Base-by-base conservation (phyloP, 441 rosid species). In the Erysimum cheiri region DNA sequence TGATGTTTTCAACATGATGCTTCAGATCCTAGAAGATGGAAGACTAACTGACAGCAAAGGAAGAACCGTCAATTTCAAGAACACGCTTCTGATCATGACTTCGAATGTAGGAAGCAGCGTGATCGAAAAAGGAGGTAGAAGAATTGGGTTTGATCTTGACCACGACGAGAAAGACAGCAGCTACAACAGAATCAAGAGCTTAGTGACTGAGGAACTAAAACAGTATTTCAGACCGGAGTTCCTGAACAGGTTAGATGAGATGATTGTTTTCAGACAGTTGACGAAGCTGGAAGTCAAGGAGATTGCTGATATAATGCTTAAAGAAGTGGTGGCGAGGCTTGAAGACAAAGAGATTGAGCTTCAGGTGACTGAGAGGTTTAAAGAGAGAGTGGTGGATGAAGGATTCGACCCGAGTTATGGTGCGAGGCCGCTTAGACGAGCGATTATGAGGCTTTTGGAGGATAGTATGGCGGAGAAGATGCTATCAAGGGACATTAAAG, bases 381-480 rank as follows among this genome's bases (percentile, higher is more conserved):
- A 82, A 61, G 97, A 92, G 52, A 80, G 92, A 80, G 97, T 95
- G 54, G 99, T 92, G 0, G 91, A 92, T 1, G 99, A 95, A 83
- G 99, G 99, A 8, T 95, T 89, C 32, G 87, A 92, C 65, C 99
- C 98, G 4, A 91, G 97, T 69, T 95, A 95, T 17, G 99, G 99
- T 0, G 99, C 99, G 1, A 89, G 98, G 82, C 98, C 99, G 48
- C 78, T 95, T 57, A 85, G 99, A 83, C 85, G 99, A 77, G 99
- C 98, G 35, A 89, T 96, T 1, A 91, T 92, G 98, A 87, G 98
- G 78, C 89, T 92, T 33, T 79, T 96, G 31, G 99, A 96, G 70
- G 99, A 96, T 74, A 87, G 93, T 71, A 88, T 96, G 99, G 99
- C 98, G 0, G 99, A 96, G 88, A 95, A 95, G 76, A 90, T 95